A percentile compares a stretch with the other conserved stretches of the same genome.
phyloP scores from a whole-genome alignment of 768 basidiomycete genomes.

The Cantharellus cinnabarinus region DNA sequence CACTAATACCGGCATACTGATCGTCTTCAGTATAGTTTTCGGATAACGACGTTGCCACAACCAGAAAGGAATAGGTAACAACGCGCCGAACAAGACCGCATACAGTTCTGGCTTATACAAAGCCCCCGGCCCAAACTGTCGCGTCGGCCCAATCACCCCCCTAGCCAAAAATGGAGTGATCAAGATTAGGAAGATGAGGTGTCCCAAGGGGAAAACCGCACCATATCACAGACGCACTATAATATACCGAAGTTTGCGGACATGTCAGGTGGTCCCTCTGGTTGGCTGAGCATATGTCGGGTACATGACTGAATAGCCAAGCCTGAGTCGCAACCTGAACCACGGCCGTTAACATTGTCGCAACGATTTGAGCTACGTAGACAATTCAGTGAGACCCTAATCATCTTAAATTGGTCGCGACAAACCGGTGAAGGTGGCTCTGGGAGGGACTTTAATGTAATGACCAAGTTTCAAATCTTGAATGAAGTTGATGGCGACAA shows the following conservation, averaged over 20 bases:
- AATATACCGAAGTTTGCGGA: constrained; percentile 19
- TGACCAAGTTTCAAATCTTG: constrained; percentile 23
- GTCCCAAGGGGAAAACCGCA: background rate
- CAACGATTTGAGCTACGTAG: constrained; percentile 17
- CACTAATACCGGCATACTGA: constrained; percentile 25
- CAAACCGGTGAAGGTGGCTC: constrained; percentile 21
- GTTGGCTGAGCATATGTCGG: constrained; percentile 19
- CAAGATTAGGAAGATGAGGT: background rate
- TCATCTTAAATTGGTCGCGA: background rate
- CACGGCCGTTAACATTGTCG: constrained; percentile 17
- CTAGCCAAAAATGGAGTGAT: constrained; percentile 10
- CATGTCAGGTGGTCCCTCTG: constrained; percentile 22
- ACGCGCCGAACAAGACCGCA: constrained; percentile 19
- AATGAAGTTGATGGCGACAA: constrained; percentile 13
- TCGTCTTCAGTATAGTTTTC: constrained; percentile 16
- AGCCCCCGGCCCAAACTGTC: constrained; percentile 20
- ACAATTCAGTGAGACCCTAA: background rate
- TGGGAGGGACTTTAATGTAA: constrained; percentile 30
- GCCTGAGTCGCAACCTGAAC: constrained; percentile 22
- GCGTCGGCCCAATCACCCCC: constrained; percentile 27
- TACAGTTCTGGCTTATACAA: constrained; percentile 23
- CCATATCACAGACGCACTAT: constrained; percentile 25
- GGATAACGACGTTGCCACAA: constrained; percentile 18
- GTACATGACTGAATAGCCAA: constrained; percentile 18
- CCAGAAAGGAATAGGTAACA: constrained; percentile 25